Conservation (phyloP, 352 stramenopile species). For the Pythium sukuiense region DNA sequence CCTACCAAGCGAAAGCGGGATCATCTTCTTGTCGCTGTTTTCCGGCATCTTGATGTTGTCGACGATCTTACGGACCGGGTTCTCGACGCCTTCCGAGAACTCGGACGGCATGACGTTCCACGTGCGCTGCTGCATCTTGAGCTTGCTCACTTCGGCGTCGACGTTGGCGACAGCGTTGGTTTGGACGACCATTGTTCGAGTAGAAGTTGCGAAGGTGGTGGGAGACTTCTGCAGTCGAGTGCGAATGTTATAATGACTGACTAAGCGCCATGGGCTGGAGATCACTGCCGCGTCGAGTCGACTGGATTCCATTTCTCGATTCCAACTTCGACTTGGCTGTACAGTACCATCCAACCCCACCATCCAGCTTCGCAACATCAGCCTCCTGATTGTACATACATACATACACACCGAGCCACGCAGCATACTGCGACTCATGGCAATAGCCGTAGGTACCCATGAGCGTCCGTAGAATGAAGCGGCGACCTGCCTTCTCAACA, state of each 20-base stretch:
- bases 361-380: background rate
- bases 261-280: background rate
- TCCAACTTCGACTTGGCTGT: background rate
- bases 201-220: background rate
- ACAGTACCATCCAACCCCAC: background rate
- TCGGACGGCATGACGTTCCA: constrained; percentile 64
- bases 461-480: background rate
- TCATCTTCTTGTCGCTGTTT: constrained; percentile 85
- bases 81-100: constrained; percentile 58
- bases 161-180: constrained; percentile 27
- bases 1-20: constrained; percentile 89
- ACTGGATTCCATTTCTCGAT: background rate
- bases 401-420: no score
- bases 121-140: constrained; percentile 39
- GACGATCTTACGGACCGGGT: constrained; percentile 94
- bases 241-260: background rate
- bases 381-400: background rate
- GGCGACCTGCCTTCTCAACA: background rate
- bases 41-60: constrained; percentile 91
- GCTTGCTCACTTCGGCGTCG: constrained; percentile 24
- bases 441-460: background rate
- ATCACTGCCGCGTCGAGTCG: background rate
- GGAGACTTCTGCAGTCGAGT: background rate
- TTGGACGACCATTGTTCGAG: constrained; percentile 37
- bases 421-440: background rate